Base-by-base conservation (phyloP, 169 alveolate genomes). In the Ichthyophthirius multifiliis region DNA sequence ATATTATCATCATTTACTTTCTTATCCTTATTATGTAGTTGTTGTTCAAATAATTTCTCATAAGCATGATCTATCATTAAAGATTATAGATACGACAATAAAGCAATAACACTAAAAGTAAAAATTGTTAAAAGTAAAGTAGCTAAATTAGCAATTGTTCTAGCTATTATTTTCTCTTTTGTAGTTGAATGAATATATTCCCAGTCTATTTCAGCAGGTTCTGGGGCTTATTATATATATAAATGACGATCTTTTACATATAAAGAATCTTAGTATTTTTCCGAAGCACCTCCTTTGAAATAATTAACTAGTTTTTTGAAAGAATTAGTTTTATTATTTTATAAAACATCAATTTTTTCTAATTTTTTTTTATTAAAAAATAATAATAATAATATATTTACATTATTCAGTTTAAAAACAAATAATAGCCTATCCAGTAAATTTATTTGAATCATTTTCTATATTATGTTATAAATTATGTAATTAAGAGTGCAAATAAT, bases 181-280 rank as follows among this genome's bases (percentile, higher is more conserved):
- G 80, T 79, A 5, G 75, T 67, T 15, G 23, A 15, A 47, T 79
- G 86, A 46, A 79, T 67, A 39, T 67, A 79, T 79, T 79, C 86
- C 86, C 86, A 79, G 46, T 79, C 86, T 0, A 79, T 76, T 67
- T 79, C 86, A 47, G 65, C 67, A 30, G 86, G 86, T 16, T 79
- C 86, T 23, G 79, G 79, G 2, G 86, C 86, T 10, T 79, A 31
- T 43, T 65, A 79, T 6, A 79, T 47, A n/a, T 67, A 67, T 31
- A 79, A 32, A 15, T 79, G 44, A 13, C 43, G 18, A 20, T 65
- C 86, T 1, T 79, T 31, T 43, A 74, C 65, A 1, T 23, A 65
- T 34, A 65, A 47, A 23, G 62, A 74, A 46, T 79, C 65, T 9
- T 35, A 5, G 5, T 43, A 35, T 13, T 34, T 37, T 30, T 32